Conservation (phyloP, 169 alveolate genomes). For the Plasmodium vivax region DNA sequence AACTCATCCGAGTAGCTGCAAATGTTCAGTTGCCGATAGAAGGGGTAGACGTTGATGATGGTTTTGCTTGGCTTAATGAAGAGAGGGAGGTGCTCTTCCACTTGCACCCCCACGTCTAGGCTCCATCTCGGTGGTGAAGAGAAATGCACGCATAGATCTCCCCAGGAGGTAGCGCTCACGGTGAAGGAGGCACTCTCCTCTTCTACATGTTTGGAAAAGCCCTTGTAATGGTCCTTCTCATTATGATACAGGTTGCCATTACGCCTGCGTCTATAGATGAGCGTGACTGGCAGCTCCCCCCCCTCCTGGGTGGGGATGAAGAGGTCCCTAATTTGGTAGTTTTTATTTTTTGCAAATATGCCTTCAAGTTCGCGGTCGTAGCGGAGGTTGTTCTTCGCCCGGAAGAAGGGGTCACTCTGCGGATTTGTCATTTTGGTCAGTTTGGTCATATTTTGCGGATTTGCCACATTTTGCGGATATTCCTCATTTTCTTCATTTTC, state of each 20-base stretch:
- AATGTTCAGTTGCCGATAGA: conserved; percentile 18
- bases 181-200: neutral
- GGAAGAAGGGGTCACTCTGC: neutral
- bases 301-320: conserved; percentile 5
- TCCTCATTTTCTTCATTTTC: too few relatives aligned
- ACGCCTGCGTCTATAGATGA: conserved; percentile 7
- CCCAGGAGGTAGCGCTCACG: neutral
- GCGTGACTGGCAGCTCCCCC: conserved; percentile 13
- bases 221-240: neutral
- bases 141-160: neutral
- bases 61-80: conserved; percentile 36
- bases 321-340: conserved; percentile 24
- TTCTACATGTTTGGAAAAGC: neutral
- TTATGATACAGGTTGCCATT: conserved; percentile 2
- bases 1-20: conserved; percentile 48
- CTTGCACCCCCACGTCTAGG: neutral
- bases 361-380: conserved; percentile 20
- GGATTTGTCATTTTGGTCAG: neutral
- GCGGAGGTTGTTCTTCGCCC: neutral
- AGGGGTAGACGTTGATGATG: conserved; percentile 45
- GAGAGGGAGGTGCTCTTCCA: neutral
- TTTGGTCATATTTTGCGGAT: neutral
- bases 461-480: neutral
- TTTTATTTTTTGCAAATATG: conserved; percentile 12
- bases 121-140: neutral